Evolutionary conservation across 108 stramenopile genomes (phyloP), one percentile per base, ranked within the genome.

Genomic region (Cylindrotheca closterium): DNA sequence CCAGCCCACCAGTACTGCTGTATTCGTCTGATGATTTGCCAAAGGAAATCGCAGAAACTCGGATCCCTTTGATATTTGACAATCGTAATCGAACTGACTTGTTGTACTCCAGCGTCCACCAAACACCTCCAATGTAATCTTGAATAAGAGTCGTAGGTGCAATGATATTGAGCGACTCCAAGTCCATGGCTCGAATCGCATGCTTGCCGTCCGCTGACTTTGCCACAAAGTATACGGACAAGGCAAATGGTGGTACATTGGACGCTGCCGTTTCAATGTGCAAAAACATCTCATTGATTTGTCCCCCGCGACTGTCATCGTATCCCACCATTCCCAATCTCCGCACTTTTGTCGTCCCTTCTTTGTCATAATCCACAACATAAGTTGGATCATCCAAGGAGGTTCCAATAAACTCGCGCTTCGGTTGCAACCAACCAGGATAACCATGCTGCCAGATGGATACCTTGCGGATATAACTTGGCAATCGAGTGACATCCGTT

Each of bases 161-260:
- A 60, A 78, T 74, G 12, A 66, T 32, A 30, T 71, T 68, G 21
- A 65, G 61, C 8, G 53, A 73, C 12, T 61, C 28, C 4, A 10
- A 32, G 48, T 78, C 77, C 72, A 78, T 78, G 15, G 59, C 63
- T 47, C 65, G 50, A 26, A 78, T 57, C 0, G 60, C 72, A 48
- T 67, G 65, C 28, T 52, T 37, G 17, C 67, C 53, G 1, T 15
- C 27, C 3, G 1, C 17, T 1, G 57, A 34, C 12, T 34, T 30
- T 18, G 72, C 77, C 25, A 74, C 77, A 8, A 63, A 50, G 50
- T 78, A 78, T 3, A 74, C 22, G 5, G 70, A 71, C 4, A 78
- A 1, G 2, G 23, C 29, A 55, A 62, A 60, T 0, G 22, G 21
- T 17, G 3, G 3, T 0, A 33, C 31, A 24, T 21, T 42, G 29